Evolutionary conservation across 2,329 filamentous ascomycete genomes (phyloP).

Genomic region (Botrytis cinerea): DNA sequence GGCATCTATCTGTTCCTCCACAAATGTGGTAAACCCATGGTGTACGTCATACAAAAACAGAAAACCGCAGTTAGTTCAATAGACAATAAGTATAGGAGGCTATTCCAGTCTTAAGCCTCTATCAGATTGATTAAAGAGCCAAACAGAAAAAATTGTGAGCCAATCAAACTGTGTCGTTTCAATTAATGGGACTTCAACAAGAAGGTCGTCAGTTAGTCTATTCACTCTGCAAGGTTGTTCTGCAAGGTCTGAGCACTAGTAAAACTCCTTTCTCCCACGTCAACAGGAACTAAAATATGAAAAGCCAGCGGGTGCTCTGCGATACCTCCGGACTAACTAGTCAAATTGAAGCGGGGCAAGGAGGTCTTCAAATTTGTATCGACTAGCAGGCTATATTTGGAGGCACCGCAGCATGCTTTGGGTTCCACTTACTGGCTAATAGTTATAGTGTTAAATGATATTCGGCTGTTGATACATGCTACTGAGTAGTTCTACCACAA

Average conservation of each 20-base stretch:
- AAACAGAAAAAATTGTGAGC: neutral
- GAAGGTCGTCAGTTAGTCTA: neutral
- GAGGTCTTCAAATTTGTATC: constrained; percentile 9
- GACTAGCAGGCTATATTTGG: neutral
- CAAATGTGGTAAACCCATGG: neutral
- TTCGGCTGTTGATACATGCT: neutral
- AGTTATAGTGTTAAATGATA: neutral
- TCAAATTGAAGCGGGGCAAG: constrained; percentile 5
- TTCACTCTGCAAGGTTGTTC: constrained; percentile 1
- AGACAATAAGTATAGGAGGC: neutral
- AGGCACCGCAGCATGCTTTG: neutral
- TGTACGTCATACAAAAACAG: constrained; percentile 1
- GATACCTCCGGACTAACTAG: neutral
- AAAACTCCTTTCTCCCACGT: neutral
- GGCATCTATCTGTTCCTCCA: constrained; percentile 1
- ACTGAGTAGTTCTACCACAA: neutral
- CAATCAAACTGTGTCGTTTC: neutral
- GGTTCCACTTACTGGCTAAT: neutral
- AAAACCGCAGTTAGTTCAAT: neutral
- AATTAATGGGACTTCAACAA: neutral
- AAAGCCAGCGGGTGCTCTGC: neutral
- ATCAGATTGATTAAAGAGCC: neutral
- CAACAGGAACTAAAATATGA: neutral
- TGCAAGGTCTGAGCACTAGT: neutral
- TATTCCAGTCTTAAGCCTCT: neutral